Base-by-base conservation (phyloP, 345 rosid genomes). In the Citrus cavaleriei region DNA sequence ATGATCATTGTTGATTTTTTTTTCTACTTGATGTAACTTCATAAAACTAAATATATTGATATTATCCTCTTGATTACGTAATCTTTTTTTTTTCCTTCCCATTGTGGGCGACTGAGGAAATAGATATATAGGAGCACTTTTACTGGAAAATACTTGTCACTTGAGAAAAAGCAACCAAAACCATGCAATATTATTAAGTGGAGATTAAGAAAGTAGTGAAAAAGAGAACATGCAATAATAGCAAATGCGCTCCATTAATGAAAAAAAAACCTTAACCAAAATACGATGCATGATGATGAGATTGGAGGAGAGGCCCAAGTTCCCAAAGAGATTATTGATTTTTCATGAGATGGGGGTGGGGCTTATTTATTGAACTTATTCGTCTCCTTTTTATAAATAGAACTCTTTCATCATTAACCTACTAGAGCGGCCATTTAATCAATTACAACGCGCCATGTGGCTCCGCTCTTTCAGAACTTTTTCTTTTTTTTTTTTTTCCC, bases 261-360 rank as follows among this genome's bases (percentile, higher is more conserved):
- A 68, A 70, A 25, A 35, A 35, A 24, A 64, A 78, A 62, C 38
- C 40, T 27, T 69, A 78, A 38, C 49, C 72, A 83, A 28, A 84
- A 77, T 68, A 72, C 69, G 70, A 77, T 75, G 65, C 28, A 73
- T 81, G 87, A 79, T 82, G 86, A 62, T 79, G 78, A 78, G 74
- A 68, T 81, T 80, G 78, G 87, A 77, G 77, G 86, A 81, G 94
- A 82, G 95, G 95, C 90, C 95, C 98, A 93, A 93, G 89, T 93
- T 92, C 98, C 98, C 84, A 95, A 85, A 88, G 93, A 90, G 94
- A 84, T 84, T 55, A 73, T 80, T 80, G 94, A 84, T 84, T 49
- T 75, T 80, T 80, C 84, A 88, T 85, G 87, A 81, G 85, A 79
- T 84, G 85, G 75, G 58, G 88, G 74, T 87, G 92, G 88, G 80